A percentile compares a stretch with the other conserved stretches of the same genome.
Evolutionary conservation across 305 asterid genomes (phyloP).

Genomic region (Fraxinus platypoda): DNA sequence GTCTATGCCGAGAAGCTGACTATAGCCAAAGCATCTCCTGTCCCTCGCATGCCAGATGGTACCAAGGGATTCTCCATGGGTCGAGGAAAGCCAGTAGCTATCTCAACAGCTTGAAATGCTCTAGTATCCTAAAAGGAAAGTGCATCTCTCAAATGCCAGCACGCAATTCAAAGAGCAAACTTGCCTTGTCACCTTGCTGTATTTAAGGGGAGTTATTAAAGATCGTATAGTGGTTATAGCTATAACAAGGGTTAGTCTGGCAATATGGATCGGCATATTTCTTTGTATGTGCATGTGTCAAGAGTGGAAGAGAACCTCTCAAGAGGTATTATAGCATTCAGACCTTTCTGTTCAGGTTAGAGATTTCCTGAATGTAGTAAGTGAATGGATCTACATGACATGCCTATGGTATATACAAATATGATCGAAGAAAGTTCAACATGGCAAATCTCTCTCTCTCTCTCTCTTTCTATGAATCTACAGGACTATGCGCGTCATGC

Average conservation of each 20-base stretch:
- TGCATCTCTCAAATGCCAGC: slow-evolving; percentile 18
- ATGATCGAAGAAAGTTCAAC: background rate
- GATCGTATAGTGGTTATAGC: background rate
- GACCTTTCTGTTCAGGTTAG: background rate
- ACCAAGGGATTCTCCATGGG: slow-evolving; percentile 92
- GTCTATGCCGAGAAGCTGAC: slow-evolving; percentile 40
- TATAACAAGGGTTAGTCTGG: background rate
- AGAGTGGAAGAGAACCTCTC: background rate
- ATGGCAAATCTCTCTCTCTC: background rate
- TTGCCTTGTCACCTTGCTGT: background rate
- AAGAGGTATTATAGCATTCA: background rate
- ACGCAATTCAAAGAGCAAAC: slow-evolving; percentile 19
- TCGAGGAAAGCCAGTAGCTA: slow-evolving; percentile 70
- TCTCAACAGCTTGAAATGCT: slow-evolving; percentile 36
- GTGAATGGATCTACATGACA: background rate
- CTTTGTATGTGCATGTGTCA: background rate
- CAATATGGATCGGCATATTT: background rate
- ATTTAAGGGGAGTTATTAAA: background rate
- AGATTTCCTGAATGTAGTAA: background rate
- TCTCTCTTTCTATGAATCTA: too few species aligned
- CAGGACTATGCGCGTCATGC: background rate
- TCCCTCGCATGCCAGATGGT: slow-evolving; percentile 97
- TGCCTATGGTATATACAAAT: background rate
- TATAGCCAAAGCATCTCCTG: slow-evolving; percentile 44
- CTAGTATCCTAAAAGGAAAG: background rate